Evolutionary conservation across 164 flowering plant species (phyloP), one percentile per base, ranked within the genome.

Genomic region (Umbellularia californica): DNA sequence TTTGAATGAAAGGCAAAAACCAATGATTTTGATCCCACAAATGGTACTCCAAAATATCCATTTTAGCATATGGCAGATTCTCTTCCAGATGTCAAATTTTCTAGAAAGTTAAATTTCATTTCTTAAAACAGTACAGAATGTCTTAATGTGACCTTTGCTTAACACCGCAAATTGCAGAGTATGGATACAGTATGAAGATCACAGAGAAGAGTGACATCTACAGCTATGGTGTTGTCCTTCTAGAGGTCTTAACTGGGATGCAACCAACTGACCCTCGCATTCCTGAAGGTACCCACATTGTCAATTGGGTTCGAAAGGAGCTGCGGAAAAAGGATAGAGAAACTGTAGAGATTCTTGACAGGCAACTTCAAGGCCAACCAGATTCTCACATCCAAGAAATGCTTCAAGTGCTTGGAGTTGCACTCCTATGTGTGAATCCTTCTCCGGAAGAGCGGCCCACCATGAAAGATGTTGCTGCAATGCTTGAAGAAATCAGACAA

Each of bases 161-260:
- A 19, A 15, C 69, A 27, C 69, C 69, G 19, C 27, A 10, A 1
- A 66, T 74, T 83, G 84, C 90, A 89, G 93, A 89, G 75, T 88
- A 84, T 77, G 93, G 89, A 69, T 87, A 86, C 80, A 85, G 87
- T 28, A 72, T 82, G 75, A 85, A 82, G 75, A 88, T 89, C 75
- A 87, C 92, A 50, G 89, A 82, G 72, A 89, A 86, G 76, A 86
- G 90, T 72, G 90, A 89, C 72, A 88, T 87, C 41, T 89, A 87
- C 77, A 89, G 92, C 82, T 89, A 77, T 65, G 92, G 92, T 2
- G 83, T 89, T 65, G 92, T 87, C 74, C 83, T 89, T 50, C 83
- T 86, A 19, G 92, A 89, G 79, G 84, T 84, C 70, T 75, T 87
- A 74, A 89, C 92, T 4, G 92, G 89, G 66, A 87, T 68, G 83